Base-by-base conservation (phyloP, 805 yeast species). In the Candida ortonii region DNA sequence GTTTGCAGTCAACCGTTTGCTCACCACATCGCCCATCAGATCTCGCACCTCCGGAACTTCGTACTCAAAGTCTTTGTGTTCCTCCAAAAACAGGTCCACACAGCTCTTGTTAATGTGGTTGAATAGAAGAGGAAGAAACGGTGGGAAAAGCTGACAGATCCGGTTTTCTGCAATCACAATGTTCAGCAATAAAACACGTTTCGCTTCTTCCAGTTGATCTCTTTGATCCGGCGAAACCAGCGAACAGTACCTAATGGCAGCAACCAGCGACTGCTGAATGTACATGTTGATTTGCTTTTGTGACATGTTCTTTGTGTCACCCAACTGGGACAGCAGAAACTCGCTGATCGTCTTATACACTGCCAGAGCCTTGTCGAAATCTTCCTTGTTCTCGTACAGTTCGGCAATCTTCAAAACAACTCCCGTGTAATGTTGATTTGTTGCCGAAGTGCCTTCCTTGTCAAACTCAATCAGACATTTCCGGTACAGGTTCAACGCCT, bases 341-440 rank as follows among this genome's bases (percentile, higher is more conserved):
- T 48, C 47, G 14, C 44, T 27, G 8, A 52, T 22, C 3, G 46
- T 44, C 29, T 51, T 48, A 39, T 57, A 57, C 10, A 55, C 42
- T 2, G 38, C 41, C 19, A 46, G 29, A 2, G 62, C 58, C 26
- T 52, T 55, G 29, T 53, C 54, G 23, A 40, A 45, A n/a, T 49
- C 31, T 7, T 43, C 49, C 12, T 47, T 16, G 16, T 37, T 39
- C 33, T 87, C 96, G 55, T 75, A 84, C 80, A 85, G 78, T 50
- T 87, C 94, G 10, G 83, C 95, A n/a, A 39, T 32, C 50, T 88
- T 84, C 57, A 88, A 64, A 52, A 86, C 89, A 29, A 87, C 72
- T 0, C 96, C 95, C 0, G 96, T 86, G 57, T 83, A 88, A 53
- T 84, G 93, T 53, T 85, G 93, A 31, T 76, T 64, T 23, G 81